A percentile compares a stretch with the other conserved stretches of the same genome.
These are phyloP conservation scores for Trapa bicornis DNA, from an alignment of 345 rosid genomes.

Conservation along the genomic window DNA sequence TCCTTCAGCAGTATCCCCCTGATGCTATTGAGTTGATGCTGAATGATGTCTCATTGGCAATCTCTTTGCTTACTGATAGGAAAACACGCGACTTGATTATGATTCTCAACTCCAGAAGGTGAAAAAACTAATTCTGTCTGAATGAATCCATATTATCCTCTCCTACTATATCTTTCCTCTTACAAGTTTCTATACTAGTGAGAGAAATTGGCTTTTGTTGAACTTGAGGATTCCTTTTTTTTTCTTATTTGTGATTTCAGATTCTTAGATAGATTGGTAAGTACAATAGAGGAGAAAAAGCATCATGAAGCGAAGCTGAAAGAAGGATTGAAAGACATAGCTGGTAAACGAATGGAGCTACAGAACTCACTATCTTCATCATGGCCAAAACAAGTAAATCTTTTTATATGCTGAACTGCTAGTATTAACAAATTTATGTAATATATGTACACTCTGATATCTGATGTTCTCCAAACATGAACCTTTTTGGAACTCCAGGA, in stretches of 20 bases:
- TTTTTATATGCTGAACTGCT: background rate
- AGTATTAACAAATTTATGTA: background rate
- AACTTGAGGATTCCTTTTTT: background rate
- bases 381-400: constrained; percentile 87
- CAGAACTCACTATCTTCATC: constrained; percentile 74
- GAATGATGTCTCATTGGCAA: constrained; percentile 46
- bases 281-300: constrained; percentile 73
- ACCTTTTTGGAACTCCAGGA: constrained; percentile 34
- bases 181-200: background rate
- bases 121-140: background rate
- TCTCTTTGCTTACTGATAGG: constrained; percentile 67
- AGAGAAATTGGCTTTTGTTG: background rate
- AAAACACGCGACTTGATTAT: constrained; percentile 76
- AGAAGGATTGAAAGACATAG: constrained; percentile 72
- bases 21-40: constrained; percentile 69
- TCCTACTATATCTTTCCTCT: background rate
- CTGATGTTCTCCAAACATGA: background rate
- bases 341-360: constrained; percentile 78
- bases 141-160: background rate
- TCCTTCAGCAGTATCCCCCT: constrained; percentile 74
- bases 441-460: background rate
- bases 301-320: constrained; percentile 67
- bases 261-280: constrained; percentile 77
- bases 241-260: constrained; percentile 16
- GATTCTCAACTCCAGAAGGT: constrained; percentile 97